Base-by-base conservation (phyloP, 2,329 filamentous ascomycete species). In the Knoxdaviesia proteae region DNA sequence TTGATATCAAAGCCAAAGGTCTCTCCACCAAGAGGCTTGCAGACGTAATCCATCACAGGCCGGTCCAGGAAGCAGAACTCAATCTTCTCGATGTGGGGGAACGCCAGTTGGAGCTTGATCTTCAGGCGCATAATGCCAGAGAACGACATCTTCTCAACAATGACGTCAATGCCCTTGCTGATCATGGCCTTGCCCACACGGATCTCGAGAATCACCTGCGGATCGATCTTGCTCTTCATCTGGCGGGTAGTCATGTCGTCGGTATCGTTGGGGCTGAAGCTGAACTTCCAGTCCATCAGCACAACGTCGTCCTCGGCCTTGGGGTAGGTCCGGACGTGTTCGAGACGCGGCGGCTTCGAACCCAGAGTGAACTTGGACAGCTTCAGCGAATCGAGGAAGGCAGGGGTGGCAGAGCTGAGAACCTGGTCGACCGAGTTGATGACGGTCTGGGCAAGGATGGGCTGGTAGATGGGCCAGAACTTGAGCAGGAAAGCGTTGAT, bases 241-340 rank as follows among this genome's bases (percentile, higher is more conserved):
- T 98, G 90, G 47, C 80, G 76, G 2, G 79, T 68, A 2, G 90
- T 98, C 71, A 98, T 75, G 58, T 98, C 90, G 50, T 82, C 77
- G 3, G 74, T 82, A 58, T 98, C 92, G 50, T 90, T 96, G 34
- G 90, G 90, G 0, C 84, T 96, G 63, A 98, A 98, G 68, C 88
- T 96, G 61, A 98, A 98, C 54, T 93, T 94, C 90, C 90, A 98
- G 58, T 98, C 90, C 90, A 98, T 98, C 54, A 96, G 74, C 37
- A 98, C 84, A 45, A 87, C 78, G 55, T 98, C 90, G 48, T 94
- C 87, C 51, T 94, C 84, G 1, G 83, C 84, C 59, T 90, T 93
- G 45, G 88, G 88, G 52, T 98, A 94, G 0, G 90, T 94, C 67
- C 94, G 96, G 59, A 98, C 90, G 54, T 96, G 87, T 61, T 98